A percentile compares a stretch with the other conserved stretches of the same genome.
phyloP scores from a whole-genome alignment of 1,284 basidiomycete genomes.

The Porodaedalea pini region DNA sequence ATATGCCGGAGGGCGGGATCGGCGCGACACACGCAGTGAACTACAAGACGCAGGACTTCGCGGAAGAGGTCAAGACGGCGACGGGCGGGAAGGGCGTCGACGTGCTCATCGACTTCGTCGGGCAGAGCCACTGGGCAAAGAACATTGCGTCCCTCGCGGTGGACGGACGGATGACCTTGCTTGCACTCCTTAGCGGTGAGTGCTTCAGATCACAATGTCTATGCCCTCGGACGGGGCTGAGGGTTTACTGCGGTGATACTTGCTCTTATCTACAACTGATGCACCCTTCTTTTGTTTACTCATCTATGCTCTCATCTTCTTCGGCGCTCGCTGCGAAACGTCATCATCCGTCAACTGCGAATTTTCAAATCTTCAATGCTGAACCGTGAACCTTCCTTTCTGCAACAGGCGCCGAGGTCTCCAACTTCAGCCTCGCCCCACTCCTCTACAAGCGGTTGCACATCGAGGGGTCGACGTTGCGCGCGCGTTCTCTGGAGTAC shows the following conservation, averaged over 20 bases:
- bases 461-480: slow-evolving; percentile 86
- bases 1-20: slow-evolving; percentile 40
- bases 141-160: slow-evolving; percentile 76
- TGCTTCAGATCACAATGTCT: neutral
- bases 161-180: slow-evolving; percentile 77
- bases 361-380: too few species aligned
- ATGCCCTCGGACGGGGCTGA: neutral
- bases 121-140: slow-evolving; percentile 76
- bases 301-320: too few species aligned
- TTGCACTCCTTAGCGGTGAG: slow-evolving; percentile 70
- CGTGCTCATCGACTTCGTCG: slow-evolving; percentile 88
- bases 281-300: neutral
- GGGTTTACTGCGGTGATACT: too few species aligned
- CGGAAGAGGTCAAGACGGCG: slow-evolving; percentile 58
- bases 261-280: neutral
- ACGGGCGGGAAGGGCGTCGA: slow-evolving; percentile 71
- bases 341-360: too few species aligned
- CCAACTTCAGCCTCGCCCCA: slow-evolving; percentile 60
- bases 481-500: slow-evolving; percentile 76
- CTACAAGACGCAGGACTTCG: slow-evolving; percentile 83
- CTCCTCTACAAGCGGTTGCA: slow-evolving; percentile 85
- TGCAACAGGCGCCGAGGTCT: slow-evolving; percentile 59
- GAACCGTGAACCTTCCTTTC: too few species aligned
- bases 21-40: slow-evolving; percentile 78
- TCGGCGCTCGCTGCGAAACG: too few species aligned